Conservation (phyloP, 768 basidiomycete genomes). For the Hortiboletus campestris region DNA sequence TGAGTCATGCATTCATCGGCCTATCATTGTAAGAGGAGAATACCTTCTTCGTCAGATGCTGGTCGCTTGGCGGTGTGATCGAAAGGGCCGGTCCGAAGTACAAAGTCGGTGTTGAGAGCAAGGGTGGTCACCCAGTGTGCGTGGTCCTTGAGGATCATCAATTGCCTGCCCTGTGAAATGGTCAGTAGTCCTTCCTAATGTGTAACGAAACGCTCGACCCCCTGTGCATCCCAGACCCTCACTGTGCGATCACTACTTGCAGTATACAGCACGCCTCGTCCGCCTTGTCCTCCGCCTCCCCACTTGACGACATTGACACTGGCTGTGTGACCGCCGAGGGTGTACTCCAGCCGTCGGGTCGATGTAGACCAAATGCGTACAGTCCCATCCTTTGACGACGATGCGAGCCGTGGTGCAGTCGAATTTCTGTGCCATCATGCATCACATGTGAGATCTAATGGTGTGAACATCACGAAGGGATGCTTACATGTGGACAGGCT, state of each 20-base stretch:
- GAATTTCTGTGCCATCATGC: slow-evolving; percentile 55
- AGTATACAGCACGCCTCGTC: slow-evolving; percentile 82
- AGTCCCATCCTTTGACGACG: slow-evolving; percentile 94
- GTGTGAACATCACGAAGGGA: background rate
- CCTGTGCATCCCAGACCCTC: slow-evolving; percentile 88
- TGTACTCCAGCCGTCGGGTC: slow-evolving; percentile 71
- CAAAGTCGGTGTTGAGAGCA: slow-evolving; percentile 92
- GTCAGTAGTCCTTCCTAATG: slow-evolving; percentile 1
- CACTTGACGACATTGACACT: slow-evolving; percentile 95
- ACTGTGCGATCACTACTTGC: slow-evolving; percentile 94
- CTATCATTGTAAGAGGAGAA: slow-evolving; percentile 7
- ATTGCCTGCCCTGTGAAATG: slow-evolving; percentile 65
- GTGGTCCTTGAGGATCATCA: slow-evolving; percentile 89
- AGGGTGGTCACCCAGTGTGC: slow-evolving; percentile 99
- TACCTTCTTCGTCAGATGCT: slow-evolving; percentile 79
- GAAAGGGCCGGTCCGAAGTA: slow-evolving; percentile 91
- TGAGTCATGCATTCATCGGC: background rate
- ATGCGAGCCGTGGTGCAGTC: slow-evolving; percentile 78
- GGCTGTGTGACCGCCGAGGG: slow-evolving; percentile 90
- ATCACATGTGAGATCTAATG: slow-evolving; percentile 4
- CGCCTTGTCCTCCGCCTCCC: slow-evolving; percentile 78
- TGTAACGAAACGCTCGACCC: slow-evolving; percentile 42
- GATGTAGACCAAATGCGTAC: slow-evolving; percentile 90
- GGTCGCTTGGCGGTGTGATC: slow-evolving; percentile 84
- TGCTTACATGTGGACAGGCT: slow-evolving; percentile 87